A percentile compares a stretch with the other conserved stretches of the same genome.
Evolutionary conservation across 345 rosid genomes (phyloP).

Genomic region (Schrenkiella parvula): DNA sequence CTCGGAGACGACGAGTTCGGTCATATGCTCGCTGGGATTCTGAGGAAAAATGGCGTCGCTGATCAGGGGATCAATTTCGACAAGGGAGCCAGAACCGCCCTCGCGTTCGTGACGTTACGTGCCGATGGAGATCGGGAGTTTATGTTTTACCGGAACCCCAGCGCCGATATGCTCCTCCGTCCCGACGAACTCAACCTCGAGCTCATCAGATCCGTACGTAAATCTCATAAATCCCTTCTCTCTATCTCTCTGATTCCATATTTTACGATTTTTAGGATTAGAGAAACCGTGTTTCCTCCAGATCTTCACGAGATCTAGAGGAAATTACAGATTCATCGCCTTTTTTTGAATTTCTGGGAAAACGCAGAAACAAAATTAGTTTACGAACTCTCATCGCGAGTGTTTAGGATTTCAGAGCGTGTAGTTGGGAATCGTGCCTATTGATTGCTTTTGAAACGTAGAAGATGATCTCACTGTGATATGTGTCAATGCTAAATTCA

Average conservation of each 20-base stretch:
- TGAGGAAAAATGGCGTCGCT: slow-evolving; percentile 51
- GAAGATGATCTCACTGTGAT: slow-evolving; percentile 6
- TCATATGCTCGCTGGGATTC: slow-evolving; percentile 52
- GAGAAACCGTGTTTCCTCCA: not conserved
- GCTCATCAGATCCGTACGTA: slow-evolving; percentile 49
- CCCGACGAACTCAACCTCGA: slow-evolving; percentile 52
- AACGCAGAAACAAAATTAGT: not conserved
- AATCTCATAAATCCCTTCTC: not conserved
- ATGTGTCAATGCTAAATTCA: not conserved
- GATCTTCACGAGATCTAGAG: slow-evolving; percentile 21
- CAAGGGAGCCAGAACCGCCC: slow-evolving; percentile 56
- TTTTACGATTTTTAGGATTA: not conserved
- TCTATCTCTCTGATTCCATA: not conserved
- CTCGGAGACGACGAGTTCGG: slow-evolving; percentile 70
- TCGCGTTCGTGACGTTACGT: slow-evolving; percentile 59
- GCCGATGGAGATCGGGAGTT: slow-evolving; percentile 66
- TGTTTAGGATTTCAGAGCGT: not conserved
- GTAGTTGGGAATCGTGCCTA: not conserved
- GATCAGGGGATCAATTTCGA: slow-evolving; percentile 56
- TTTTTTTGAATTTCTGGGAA: not conserved
- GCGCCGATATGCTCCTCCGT: slow-evolving; percentile 69
- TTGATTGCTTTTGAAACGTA: not conserved
- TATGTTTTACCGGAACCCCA: slow-evolving; percentile 65
- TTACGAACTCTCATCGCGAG: not conserved
- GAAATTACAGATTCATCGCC: not conserved